Conservation (phyloP, 768 basidiomycete species). For the Leccinum sublutescens region DNA sequence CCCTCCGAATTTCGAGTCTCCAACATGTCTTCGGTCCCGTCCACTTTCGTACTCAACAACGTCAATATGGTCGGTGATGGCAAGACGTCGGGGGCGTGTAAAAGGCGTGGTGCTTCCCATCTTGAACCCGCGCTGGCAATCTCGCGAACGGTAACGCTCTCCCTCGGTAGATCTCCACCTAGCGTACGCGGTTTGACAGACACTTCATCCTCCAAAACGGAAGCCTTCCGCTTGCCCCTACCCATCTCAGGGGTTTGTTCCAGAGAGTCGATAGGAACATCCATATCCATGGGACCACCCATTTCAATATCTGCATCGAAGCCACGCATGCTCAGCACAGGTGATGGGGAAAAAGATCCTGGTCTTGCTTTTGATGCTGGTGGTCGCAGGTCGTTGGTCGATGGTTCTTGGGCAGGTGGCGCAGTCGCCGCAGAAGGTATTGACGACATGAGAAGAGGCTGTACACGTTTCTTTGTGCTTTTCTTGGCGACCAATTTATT, state of each 20-base stretch:
- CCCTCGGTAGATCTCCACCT: slow-evolving; percentile 63
- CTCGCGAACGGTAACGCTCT: slow-evolving; percentile 51
- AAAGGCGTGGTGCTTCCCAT: slow-evolving; percentile 20
- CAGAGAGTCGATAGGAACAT: slow-evolving; percentile 53
- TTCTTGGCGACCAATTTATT: slow-evolving; percentile 77
- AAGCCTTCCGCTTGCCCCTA: slow-evolving; percentile 54
- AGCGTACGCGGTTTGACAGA: slow-evolving; percentile 51
- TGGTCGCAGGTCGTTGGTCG: slow-evolving; percentile 14
- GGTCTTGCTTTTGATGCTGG: slow-evolving; percentile 27
- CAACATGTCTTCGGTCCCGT: slow-evolving; percentile 64
- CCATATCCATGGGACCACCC: slow-evolving; percentile 50
- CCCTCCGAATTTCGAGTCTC: slow-evolving; percentile 79
- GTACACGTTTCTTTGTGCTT: slow-evolving; percentile 65
- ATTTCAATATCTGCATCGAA: slow-evolving; percentile 43
- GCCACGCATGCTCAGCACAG: slow-evolving; percentile 48
- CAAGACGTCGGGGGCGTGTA: slow-evolving; percentile 20
- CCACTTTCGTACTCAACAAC: slow-evolving; percentile 55
- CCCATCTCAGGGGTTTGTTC: slow-evolving; percentile 41
- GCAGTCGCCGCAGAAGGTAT: slow-evolving; percentile 37
- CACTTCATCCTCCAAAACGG: slow-evolving; percentile 40
- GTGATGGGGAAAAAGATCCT: slow-evolving; percentile 40
- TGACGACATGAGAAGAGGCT: slow-evolving; percentile 40
- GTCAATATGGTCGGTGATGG: slow-evolving; percentile 62
- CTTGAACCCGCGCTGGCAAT: slow-evolving; percentile 34
- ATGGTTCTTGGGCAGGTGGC: slow-evolving; percentile 13